Conservation (phyloP, 352 stramenopile genomes). For the Phytophthora sojae region DNA sequence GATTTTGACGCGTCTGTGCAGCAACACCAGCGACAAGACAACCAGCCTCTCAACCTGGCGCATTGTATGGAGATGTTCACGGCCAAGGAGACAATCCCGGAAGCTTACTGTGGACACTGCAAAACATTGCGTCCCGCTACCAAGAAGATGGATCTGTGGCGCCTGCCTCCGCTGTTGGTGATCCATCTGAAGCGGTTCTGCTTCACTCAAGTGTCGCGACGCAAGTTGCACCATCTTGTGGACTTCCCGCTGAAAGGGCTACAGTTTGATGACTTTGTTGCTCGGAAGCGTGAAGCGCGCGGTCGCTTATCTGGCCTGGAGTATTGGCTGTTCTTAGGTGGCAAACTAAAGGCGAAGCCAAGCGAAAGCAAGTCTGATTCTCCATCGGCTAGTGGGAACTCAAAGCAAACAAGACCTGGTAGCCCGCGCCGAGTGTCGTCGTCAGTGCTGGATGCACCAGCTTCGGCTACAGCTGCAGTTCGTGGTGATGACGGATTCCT, state of each 20-base stretch:
- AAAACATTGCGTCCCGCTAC: conserved; percentile 92
- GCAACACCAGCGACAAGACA: conserved; percentile 72
- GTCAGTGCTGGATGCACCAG: conserved; percentile 64
- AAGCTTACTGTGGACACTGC: conserved; percentile 85
- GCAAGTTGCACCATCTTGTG: conserved; percentile 97
- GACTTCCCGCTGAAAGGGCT: conserved; percentile 95
- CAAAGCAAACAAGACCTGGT: conserved; percentile 15
- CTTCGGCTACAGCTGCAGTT: conserved; percentile 62
- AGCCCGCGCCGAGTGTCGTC: conserved; percentile 27
- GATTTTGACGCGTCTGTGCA: conserved; percentile 74
- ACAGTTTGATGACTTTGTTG: conserved; percentile 87
- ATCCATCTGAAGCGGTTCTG: conserved; percentile 99
- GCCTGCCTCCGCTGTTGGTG: conserved; percentile 97
- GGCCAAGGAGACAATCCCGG: conserved; percentile 78
- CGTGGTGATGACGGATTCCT: conserved; percentile 67
- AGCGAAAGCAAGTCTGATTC: conserved; percentile 12
- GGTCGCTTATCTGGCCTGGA: conserved; percentile 57
- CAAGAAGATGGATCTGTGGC: conserved; percentile 98
- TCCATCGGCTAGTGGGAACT: conserved; percentile 10
- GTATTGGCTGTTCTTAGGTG: conserved; percentile 83
- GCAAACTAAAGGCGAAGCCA: conserved; percentile 54
- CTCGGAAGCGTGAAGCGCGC: conserved; percentile 58
- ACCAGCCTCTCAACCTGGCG: conserved; percentile 81
- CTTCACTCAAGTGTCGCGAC: conserved; percentile 92
- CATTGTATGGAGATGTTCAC: conserved; percentile 91